phyloP scores from a whole-genome alignment of 164 flowering plant genomes.

The Santalum album region DNA sequence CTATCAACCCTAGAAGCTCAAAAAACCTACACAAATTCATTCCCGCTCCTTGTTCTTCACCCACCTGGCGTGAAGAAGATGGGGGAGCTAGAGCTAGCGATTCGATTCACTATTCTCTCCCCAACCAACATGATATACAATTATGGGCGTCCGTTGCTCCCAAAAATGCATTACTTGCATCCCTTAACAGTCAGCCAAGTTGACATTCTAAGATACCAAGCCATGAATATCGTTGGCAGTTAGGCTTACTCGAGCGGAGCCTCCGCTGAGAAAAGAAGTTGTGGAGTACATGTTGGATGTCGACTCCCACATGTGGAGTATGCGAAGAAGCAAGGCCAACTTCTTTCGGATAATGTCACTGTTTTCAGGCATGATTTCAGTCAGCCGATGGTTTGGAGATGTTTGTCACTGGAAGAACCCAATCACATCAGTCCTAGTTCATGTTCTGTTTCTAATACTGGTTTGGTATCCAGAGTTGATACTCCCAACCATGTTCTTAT shows the following conservation, averaged over 20 bases:
- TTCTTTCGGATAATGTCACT: conserved; percentile 50
- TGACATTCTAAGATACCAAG: conserved; percentile 39
- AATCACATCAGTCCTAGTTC: conserved; percentile 44
- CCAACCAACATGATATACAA: conserved; percentile 33
- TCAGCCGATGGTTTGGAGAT: conserved; percentile 31
- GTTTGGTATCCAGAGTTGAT: conserved; percentile 53
- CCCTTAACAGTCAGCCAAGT: conserved; percentile 54
- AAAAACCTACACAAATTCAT: conserved; percentile 36
- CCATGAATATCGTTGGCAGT: conserved; percentile 46
- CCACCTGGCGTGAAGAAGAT: conserved; percentile 52
- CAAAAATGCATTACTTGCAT: conserved; percentile 52
- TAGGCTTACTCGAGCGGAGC: conserved; percentile 50
- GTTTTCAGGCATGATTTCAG: conserved; percentile 29
- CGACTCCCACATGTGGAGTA: conserved; percentile 58
- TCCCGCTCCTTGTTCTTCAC: conserved; percentile 49
- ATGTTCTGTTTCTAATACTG: conserved; percentile 39
- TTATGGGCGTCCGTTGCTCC: conserved; percentile 42
- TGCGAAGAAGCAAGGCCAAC: conserved; percentile 62
- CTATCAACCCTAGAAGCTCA: conserved; percentile 44
- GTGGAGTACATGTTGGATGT: conserved; percentile 66
- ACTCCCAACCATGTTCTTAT: conserved; percentile 44
- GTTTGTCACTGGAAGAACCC: conserved; percentile 53
- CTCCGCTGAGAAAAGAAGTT: conserved; percentile 49
- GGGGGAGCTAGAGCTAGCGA: conserved; percentile 50
- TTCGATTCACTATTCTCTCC: conserved; percentile 44